Conservation (phyloP, 2,329 filamentous ascomycete species). For the Fusarium musae region DNA sequence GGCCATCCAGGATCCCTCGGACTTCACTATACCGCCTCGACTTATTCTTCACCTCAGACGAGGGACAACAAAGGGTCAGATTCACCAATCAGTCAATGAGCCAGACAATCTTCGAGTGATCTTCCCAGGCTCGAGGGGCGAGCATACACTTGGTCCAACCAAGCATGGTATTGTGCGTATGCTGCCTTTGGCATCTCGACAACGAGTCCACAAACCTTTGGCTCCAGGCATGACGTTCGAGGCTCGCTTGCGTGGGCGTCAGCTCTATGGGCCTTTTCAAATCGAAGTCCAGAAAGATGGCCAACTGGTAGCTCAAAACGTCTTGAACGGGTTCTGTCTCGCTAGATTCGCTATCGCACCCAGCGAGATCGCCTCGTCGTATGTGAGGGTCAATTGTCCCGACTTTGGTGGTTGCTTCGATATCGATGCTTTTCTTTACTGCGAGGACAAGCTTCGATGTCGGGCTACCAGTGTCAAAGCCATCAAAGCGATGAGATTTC, state of each 20-base stretch:
- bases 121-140: neutral
- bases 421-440: neutral
- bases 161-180: constrained; percentile 17
- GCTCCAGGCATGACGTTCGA: neutral
- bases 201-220: neutral
- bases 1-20: neutral
- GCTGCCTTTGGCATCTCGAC: neutral
- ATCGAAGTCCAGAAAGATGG: neutral
- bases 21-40: neutral
- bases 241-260: neutral
- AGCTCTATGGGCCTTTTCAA: neutral
- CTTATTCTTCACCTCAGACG: neutral
- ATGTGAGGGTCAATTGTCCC: neutral
- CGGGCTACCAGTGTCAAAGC: constrained; percentile 6
- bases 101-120: neutral
- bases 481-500: neutral
- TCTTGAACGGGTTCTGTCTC: neutral
- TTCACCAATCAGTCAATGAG: neutral
- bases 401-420: constrained; percentile 4
- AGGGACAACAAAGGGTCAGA: neutral
- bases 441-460: constrained; percentile 5
- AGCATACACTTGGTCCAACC: neutral
- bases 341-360: neutral
- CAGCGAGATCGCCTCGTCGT: neutral
- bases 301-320: neutral